Percentiles rank a stretch among this genome's conserved stretches.
Conservation (phyloP, 352 stramenopile species). For the Aphanomyces stellatus region DNA sequence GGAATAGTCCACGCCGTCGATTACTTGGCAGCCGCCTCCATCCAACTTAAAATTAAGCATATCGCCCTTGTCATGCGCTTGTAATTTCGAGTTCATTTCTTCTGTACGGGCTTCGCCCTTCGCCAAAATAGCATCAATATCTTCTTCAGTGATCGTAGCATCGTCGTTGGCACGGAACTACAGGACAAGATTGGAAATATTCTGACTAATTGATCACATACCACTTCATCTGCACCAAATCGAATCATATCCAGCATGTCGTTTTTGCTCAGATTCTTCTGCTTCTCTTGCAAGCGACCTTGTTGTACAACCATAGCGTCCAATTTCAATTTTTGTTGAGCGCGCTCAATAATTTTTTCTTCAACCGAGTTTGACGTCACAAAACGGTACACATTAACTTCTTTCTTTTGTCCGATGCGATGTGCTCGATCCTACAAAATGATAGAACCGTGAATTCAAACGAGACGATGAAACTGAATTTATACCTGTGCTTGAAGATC, state of each 20-base stretch:
- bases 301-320: slow-evolving; percentile 84
- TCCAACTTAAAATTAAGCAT: slow-evolving; percentile 90
- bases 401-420: slow-evolving; percentile 98
- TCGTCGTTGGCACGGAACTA: slow-evolving; percentile 88
- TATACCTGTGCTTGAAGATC: slow-evolving; percentile 87
- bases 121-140: slow-evolving; percentile 97
- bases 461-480: too few relatives aligned
- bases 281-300: slow-evolving; percentile 77
- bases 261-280: slow-evolving; percentile 91
- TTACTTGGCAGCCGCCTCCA: slow-evolving; percentile 90
- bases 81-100: slow-evolving; percentile 84
- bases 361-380: slow-evolving; percentile 96
- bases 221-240: slow-evolving; percentile 96
- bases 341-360: slow-evolving; percentile 98
- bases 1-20: slow-evolving; percentile 95
- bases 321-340: slow-evolving; percentile 95
- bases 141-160: slow-evolving; percentile 95
- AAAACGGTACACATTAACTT: slow-evolving; percentile 93
- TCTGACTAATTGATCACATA: slow-evolving; percentile 1
- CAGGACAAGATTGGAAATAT: background rate
- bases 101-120: slow-evolving; percentile 79
- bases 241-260: slow-evolving; percentile 96
- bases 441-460: too few relatives aligned
- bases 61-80: slow-evolving; percentile 77
- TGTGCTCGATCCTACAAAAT: slow-evolving; percentile 93